These are phyloP conservation scores for Escovopsis sp. DNA, from an alignment of 2,329 filamentous ascomycete genomes.

Conservation along the genomic window DNA sequence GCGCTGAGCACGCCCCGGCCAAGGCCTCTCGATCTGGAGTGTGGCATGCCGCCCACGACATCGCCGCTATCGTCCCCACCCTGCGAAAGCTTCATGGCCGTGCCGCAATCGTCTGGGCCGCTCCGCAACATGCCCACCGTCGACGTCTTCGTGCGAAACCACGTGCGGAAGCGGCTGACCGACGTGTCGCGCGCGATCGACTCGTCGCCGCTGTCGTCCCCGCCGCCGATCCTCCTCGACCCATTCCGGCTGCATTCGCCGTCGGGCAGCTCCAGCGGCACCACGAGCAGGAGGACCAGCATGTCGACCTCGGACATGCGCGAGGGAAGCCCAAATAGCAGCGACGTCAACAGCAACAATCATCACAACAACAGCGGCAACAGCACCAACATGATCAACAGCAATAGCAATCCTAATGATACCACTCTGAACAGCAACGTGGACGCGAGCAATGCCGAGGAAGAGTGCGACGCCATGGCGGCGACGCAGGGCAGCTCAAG, in stretches of 20 bases:
- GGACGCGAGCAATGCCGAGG: constrained; percentile 20
- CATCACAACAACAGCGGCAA: too few species aligned
- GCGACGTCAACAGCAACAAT: too few species aligned
- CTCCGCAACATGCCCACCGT: too few species aligned
- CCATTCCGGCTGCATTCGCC: constrained; percentile 26
- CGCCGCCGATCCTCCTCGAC: constrained; percentile 36
- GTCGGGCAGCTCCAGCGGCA: constrained; percentile 16
- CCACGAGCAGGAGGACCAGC: constrained; percentile 20
- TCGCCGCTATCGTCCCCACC: constrained; percentile 25
- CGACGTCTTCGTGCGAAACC: constrained; percentile 7
- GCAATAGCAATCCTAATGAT: too few species aligned
- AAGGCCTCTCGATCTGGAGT: constrained; percentile 3
- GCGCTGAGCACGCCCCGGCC: constrained; percentile 6
- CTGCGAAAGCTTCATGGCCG: constrained; percentile 15
- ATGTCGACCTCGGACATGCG: constrained; percentile 30
- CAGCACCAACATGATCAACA: too few species aligned
- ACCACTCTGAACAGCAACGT: constrained; percentile 14
- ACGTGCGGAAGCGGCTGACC: constrained; percentile 10
- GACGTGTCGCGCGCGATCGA: constrained; percentile 14
- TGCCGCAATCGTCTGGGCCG: constrained; percentile 9
- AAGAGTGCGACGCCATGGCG: constrained; percentile 26
- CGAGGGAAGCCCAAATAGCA: constrained; percentile 20
- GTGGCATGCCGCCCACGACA: constrained; percentile 11
- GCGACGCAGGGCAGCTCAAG: constrained; percentile 24
- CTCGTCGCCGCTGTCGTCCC: constrained; percentile 43